Base-by-base conservation (phyloP, 208 protist genomes). In the Leishmania tropica region DNA sequence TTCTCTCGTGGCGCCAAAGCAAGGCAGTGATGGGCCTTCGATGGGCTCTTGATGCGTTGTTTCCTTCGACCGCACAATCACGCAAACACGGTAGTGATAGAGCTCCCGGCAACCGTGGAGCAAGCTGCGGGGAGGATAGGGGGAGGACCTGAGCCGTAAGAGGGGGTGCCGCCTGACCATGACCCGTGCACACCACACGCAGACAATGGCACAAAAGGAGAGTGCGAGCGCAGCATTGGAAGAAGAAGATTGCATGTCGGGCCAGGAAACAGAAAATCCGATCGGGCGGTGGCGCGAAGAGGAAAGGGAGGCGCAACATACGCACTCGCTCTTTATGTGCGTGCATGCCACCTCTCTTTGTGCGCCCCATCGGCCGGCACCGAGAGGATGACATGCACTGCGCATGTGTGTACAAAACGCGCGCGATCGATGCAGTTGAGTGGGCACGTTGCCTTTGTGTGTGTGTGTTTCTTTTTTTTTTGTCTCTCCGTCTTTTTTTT, bases 251-350 rank as follows among this genome's bases (percentile, higher is more conserved):
- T 45, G 51, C 54, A 64, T 77, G 13, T 24, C 35, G 54, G 15
- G n/a, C 31, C 28, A 58, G 54, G 35, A 17, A 65, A 48, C 17
- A 19, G 35, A 37, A 37, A 54, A 15, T 58, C 53, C 5, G 13
- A 45, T 53, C 24, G 3, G 35, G n/a, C 19, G 45, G 47, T 24
- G 45, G 45, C 13, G 17, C 35, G 40, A 53, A 60, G 74, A 81
- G 37, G 51, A 64, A 37, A 78, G 40, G 71, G 53, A 77, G 62
- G 51, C 62, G 42, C 67, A 40, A 70, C 67, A 72, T n/a, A 72
- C 31, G 21, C 31, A 6, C 19, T 24, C 8, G 67, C 3, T 37
- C 21, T 48, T 15, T 53, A 19, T n/a, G 17, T 53, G 47, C 13
- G 47, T 74, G 13, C 5, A 10, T 53, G 11, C 4, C 62, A 8